Evolutionary conservation across 352 stramenopile species (phyloP).

Genomic region (Phytophthora tubulina): DNA sequence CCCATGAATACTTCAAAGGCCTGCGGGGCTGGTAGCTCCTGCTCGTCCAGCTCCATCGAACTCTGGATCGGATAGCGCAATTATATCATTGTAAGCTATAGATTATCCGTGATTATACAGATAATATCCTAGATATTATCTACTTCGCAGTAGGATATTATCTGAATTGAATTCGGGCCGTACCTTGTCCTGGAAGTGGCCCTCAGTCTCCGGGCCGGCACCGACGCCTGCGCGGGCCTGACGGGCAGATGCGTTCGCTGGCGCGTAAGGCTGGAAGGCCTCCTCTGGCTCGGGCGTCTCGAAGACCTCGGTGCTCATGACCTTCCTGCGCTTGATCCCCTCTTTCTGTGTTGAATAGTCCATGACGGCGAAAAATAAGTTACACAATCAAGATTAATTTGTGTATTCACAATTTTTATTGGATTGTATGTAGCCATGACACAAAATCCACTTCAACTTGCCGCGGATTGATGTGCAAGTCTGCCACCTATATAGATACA

Average conservation of each 20-base stretch:
- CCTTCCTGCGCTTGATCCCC: conserved; percentile 53
- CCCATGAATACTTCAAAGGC: conserved; percentile 87
- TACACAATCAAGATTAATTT: conserved; percentile 7
- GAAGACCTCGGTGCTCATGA: conserved; percentile 81
- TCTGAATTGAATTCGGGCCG: not conserved
- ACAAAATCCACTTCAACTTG: conserved; percentile 1
- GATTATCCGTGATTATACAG: no score
- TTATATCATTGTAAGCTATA: conserved; percentile 2
- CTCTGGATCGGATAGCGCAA: conserved; percentile 32
- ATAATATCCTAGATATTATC: no score
- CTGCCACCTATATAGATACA: no score
- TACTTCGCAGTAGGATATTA: not conserved
- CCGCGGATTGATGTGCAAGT: no score
- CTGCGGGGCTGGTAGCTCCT: conserved; percentile 53
- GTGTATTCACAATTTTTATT: not conserved
- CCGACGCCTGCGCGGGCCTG: conserved; percentile 22
- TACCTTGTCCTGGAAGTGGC: conserved; percentile 72
- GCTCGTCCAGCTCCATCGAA: conserved; percentile 73
- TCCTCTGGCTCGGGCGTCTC: conserved; percentile 78
- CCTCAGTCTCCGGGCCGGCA: conserved; percentile 45
- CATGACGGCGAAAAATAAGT: conserved; percentile 26
- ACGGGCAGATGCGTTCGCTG: conserved; percentile 43
- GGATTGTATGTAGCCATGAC: conserved; percentile 4
- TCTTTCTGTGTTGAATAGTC: conserved; percentile 52
- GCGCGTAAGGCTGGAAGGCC: conserved; percentile 67